Percentiles rank a stretch among this genome's conserved stretches.
phyloP scores from a whole-genome alignment of 148 eudicot species.

The Silene uniflora region DNA sequence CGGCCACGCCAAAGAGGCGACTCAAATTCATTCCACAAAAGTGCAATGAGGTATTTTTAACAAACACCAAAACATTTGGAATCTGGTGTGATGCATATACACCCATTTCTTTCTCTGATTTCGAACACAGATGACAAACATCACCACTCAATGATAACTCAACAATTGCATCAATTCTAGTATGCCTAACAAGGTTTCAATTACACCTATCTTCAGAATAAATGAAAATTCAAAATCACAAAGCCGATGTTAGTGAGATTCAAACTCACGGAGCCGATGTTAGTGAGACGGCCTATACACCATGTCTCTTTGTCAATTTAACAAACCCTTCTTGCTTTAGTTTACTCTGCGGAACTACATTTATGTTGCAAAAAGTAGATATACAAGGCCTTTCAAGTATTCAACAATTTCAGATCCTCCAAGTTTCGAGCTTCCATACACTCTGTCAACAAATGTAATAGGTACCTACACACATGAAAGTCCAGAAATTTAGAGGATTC shows the following conservation, averaged over 20 bases:
- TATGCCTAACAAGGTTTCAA: not conserved
- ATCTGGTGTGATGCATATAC: too few relatives aligned
- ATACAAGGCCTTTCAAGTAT: slow-evolving; percentile 77
- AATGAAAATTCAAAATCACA: not conserved
- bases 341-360: not conserved
- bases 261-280: too few relatives aligned
- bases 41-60: too few relatives aligned
- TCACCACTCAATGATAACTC: not conserved
- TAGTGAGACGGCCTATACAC: not conserved
- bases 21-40: too few relatives aligned
- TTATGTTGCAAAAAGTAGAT: slow-evolving; percentile 80
- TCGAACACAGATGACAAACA: too few relatives aligned
- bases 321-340: not conserved
- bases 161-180: not conserved
- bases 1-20: too few relatives aligned
- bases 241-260: not conserved
- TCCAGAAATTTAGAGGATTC: not conserved
- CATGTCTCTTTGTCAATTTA: not conserved
- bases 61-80: too few relatives aligned
- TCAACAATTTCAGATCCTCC: slow-evolving; percentile 92
- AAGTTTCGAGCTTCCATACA: slow-evolving; percentile 92
- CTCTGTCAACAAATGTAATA: slow-evolving; percentile 90
- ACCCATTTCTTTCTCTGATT: too few relatives aligned
- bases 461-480: slow-evolving; percentile 53
- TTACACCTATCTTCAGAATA: not conserved